Evolutionary conservation across 2,329 filamentous ascomycete species (phyloP), one percentile per base, ranked within the genome.

Genomic region (Paracoccidioides brasiliensis): DNA sequence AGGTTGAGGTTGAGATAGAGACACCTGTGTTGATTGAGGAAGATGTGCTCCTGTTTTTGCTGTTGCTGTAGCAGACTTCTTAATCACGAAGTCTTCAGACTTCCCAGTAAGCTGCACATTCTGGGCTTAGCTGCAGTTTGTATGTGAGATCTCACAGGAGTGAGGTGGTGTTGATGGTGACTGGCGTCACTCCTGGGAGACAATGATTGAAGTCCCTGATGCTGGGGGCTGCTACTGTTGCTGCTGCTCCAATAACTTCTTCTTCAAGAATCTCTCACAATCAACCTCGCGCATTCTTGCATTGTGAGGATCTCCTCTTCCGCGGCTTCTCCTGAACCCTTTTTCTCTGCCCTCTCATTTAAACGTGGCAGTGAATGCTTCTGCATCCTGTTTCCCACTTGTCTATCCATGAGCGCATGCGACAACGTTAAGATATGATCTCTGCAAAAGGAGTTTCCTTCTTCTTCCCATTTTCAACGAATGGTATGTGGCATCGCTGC

Each of bases 251-350:
- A 22, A 32, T 30, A 6, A 8, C 32, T 38, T 32, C 32, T 38
- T 32, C 9, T 37, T 32, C 45, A 49, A 35, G 5, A 37, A n/a
- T 8, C 15, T 43, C 28, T 43, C 54, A 14, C 32, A n/a, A 7
- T 40, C 52, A 2, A 8, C 52, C 14, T 56, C 42, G 15, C 40
- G 41, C 57, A 55, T 57, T n/a, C 55, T n/a, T 33, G 28, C 38
- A 32, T 58, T 58, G 37, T 55, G 45, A 33, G 42, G 57, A 43
- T 58, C 55, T 50, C 52, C 52, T 15, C 52, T 50, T 48, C 55
- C 57, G 28, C 55, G 33, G 15, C 44, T 57, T 28, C 54, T 43
- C 15, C 57, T 40, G 8, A 32, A 30, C 28, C 45, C 8, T 38
- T 41, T 54, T 8, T 30, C 35, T 14, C 22, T 44, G n/a, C n/a